Base-by-base conservation (phyloP, 2,329 filamentous ascomycete genomes). In the Colletotrichum sp. region DNA sequence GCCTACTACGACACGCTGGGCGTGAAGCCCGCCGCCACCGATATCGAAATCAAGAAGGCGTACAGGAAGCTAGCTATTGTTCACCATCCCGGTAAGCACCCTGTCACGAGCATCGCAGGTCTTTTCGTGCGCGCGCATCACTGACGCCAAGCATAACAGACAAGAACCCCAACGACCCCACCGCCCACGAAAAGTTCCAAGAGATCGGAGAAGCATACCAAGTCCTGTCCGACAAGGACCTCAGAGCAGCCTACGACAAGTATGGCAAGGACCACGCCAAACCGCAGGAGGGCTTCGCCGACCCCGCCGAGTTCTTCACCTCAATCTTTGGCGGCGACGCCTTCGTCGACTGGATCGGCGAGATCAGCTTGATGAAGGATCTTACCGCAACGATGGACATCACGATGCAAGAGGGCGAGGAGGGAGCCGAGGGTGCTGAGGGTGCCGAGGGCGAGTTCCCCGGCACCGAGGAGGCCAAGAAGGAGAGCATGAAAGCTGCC, bases 351-450 rank as follows among this genome's bases (percentile, higher is more conserved):
- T 95, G 97, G 90, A 99, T 99, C 82, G 97, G 97, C 79, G 97
- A 99, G 89, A 98, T 99, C 80, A 97, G 95, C 67, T 92, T 99
- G 74, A 98, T 99, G 95, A 99, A 98, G 88, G 97, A 99, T 82
- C 90, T 99, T 71, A 99, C 96, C 22, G 95, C 96, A 82, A 98
- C 96, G 60, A 99, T 99, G 96, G 97, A 99, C 82, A 99, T 99
- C 79, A 96, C 95, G 24, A 96, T 96, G 93, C 90, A 95, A 72
- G 93, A 93, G 77, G 92, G 92, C 84, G 95, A 95, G 81, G 93
- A 94, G 79, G 92, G 93, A 77, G 87, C 89, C 48, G 90, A 88
- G n/a, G 87, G 86, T 26, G 86, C 86, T 16, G 86, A 89, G 5
- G 85, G 82, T 55, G 86, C 86, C 16, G 86, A 89, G 4, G 85